Conservation (phyloP, 495 filamentous ascomycete species). For the Hypoxylon rickii region DNA sequence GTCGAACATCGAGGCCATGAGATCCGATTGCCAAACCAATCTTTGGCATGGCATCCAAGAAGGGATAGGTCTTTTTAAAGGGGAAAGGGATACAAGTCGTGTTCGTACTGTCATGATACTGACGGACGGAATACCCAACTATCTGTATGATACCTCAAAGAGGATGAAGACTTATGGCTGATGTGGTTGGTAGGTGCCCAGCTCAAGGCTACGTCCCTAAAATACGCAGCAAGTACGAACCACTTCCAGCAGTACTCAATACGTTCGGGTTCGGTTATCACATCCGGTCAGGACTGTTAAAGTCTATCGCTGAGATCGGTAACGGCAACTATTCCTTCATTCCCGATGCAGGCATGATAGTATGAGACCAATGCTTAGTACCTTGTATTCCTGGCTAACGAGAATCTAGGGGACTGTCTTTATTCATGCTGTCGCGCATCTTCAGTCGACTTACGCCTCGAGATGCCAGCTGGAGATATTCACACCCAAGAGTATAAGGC, state of each 20-base stretch:
- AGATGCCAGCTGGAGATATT: conserved; percentile 41
- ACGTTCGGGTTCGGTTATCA: conserved; percentile 55
- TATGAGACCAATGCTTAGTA: conserved; percentile 14
- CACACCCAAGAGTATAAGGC: conserved; percentile 34
- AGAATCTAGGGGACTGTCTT: conserved; percentile 46
- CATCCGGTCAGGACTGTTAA: conserved; percentile 47
- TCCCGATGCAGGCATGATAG: conserved; percentile 55
- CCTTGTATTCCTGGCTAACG: conserved; percentile 1
- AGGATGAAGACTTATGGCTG: not conserved
- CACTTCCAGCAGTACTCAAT: conserved; percentile 46
- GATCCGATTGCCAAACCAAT: conserved; percentile 38
- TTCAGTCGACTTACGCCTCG: conserved; percentile 50
- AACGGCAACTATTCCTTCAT: conserved; percentile 54
- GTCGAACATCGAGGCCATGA: conserved; percentile 41
- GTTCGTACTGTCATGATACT: conserved; percentile 52
- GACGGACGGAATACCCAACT: conserved; percentile 53
- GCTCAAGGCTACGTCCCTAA: conserved; percentile 45
- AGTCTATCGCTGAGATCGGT: conserved; percentile 49
- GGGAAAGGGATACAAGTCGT: conserved; percentile 18
- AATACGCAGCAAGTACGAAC: conserved; percentile 37
- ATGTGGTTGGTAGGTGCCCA: conserved; percentile 14
- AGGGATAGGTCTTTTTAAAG: conserved; percentile 42
- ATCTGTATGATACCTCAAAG: conserved; percentile 30
- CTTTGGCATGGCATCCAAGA: conserved; percentile 49
- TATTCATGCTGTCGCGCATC: conserved; percentile 52